A percentile compares a stretch with the other conserved stretches of the same genome.
Evolutionary conservation across 331 rosid species (phyloP).

Genomic region (Cucumis variabilis): DNA sequence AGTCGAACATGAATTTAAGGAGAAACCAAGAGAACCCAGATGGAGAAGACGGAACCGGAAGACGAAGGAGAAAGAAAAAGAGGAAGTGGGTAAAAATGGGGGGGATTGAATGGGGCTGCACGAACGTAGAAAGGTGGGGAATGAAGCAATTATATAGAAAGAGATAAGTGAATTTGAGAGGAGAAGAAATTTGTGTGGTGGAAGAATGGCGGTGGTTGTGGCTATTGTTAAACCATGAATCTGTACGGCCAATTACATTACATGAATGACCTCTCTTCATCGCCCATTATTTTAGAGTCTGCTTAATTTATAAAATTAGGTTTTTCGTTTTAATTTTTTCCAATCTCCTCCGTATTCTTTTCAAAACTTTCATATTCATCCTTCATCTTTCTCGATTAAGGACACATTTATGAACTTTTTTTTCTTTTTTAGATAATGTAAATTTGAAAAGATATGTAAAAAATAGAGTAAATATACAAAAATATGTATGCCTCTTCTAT

Average conservation of each 20-base stretch:
- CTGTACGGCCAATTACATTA: not conserved
- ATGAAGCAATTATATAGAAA: constrained; percentile 9
- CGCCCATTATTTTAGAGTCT: not conserved
- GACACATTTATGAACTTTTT: not conserved
- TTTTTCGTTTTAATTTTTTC: not conserved
- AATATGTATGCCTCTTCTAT: no score
- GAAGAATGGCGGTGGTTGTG: constrained; percentile 21
- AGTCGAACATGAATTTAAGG: not conserved
- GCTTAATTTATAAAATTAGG: not conserved
- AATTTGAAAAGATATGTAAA: no score
- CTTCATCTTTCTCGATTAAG: not conserved
- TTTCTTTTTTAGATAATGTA: no score
- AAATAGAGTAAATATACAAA: no score
- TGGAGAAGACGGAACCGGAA: not conserved
- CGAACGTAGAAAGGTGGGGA: not conserved
- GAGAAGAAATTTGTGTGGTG: constrained; percentile 12
- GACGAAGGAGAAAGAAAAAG: constrained; percentile 1
- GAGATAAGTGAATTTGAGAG: not conserved
- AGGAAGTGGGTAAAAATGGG: not conserved
- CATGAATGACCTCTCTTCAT: not conserved
- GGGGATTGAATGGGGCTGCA: constrained; percentile 1
- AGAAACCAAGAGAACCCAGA: not conserved
- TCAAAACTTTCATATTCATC: not conserved
- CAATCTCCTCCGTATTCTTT: not conserved
- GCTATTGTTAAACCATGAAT: constrained; percentile 1